phyloP scores from a whole-genome alignment of 495 filamentous ascomycete genomes.

The Pseudevernia furfuracea region DNA sequence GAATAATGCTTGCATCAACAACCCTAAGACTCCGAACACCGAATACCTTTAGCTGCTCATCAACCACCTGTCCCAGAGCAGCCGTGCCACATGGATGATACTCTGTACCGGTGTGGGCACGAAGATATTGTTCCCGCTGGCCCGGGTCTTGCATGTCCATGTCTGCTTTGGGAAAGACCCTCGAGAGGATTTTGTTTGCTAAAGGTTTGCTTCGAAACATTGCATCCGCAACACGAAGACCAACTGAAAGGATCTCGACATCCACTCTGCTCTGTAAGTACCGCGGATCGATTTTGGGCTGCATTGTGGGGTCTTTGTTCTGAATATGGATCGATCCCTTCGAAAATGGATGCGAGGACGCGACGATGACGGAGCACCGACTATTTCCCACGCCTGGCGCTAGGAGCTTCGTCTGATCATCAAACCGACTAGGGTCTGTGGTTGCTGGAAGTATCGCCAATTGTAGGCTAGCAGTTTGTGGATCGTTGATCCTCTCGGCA shows the following conservation, averaged over 20 bases:
- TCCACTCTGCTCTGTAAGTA: slow-evolving; percentile 30
- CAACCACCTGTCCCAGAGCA: slow-evolving; percentile 36
- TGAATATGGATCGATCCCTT: slow-evolving; percentile 31
- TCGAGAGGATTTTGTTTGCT: slow-evolving; percentile 19
- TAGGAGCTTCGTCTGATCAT: slow-evolving; percentile 1
- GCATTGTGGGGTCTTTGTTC: slow-evolving; percentile 18
- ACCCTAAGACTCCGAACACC: slow-evolving; percentile 43
- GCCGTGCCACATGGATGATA: slow-evolving; percentile 19
- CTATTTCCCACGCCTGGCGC: slow-evolving; percentile 13
- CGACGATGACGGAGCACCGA: slow-evolving; percentile 17
- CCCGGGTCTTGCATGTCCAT: slow-evolving; percentile 24
- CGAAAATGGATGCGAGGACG: slow-evolving; percentile 29
- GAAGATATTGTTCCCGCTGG: slow-evolving; percentile 15
- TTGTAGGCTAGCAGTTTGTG: slow-evolving; percentile 6
- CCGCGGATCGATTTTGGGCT: slow-evolving; percentile 28
- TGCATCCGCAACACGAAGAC: slow-evolving; percentile 27
- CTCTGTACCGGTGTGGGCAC: slow-evolving; percentile 14
- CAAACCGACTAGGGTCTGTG: slow-evolving; percentile 3
- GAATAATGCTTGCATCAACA: slow-evolving; percentile 50
- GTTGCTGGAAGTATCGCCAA: slow-evolving; percentile 5
- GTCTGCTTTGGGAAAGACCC: slow-evolving; percentile 22
- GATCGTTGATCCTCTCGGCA: slow-evolving; percentile 8
- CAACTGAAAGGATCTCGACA: slow-evolving; percentile 31
- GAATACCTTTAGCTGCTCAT: slow-evolving; percentile 40
- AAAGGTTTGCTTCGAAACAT: slow-evolving; percentile 24